phyloP scores from a whole-genome alignment of 495 filamentous ascomycete species.

The Pseudoneurospora amorphoporcata region DNA sequence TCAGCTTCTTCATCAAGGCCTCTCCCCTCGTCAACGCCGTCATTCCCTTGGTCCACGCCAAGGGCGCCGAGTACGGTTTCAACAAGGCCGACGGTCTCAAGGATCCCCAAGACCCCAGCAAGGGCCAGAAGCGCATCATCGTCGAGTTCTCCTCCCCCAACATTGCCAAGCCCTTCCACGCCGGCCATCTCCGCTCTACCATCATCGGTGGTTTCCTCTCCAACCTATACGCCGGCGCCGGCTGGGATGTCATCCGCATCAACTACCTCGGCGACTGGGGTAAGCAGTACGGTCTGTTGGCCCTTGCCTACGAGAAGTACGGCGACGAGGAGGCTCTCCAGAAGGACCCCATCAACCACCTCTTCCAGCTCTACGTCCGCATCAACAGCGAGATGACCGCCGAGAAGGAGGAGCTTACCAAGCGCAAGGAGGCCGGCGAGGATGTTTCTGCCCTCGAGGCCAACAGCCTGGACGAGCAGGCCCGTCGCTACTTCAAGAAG shows the following conservation, averaged over 20 bases:
- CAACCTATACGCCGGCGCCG: constrained; percentile 47
- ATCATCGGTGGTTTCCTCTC: constrained; percentile 58
- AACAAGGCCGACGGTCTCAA: constrained; percentile 56
- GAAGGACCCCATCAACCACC: constrained; percentile 51
- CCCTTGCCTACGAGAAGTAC: constrained; percentile 48
- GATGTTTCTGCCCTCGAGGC: constrained; percentile 36
- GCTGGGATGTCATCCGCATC: constrained; percentile 53
- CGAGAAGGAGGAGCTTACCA: constrained; percentile 44
- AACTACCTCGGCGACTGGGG: constrained; percentile 64
- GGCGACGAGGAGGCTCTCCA: constrained; percentile 47
- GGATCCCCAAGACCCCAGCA: constrained; percentile 57
- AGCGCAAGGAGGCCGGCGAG: constrained; percentile 39
- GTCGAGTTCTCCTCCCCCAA: constrained; percentile 51
- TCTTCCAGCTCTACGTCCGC: constrained; percentile 54
- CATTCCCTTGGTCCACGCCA: constrained; percentile 50
- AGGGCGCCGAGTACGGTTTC: constrained; percentile 53
- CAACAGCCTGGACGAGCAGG: constrained; percentile 51
- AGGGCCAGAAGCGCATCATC: constrained; percentile 59
- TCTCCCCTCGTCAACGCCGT: constrained; percentile 48
- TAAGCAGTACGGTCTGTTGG: constrained; percentile 54
- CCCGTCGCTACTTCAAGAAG: constrained; percentile 74
- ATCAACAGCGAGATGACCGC: constrained; percentile 47
- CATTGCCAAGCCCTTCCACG: constrained; percentile 60
- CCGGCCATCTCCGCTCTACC: constrained; percentile 55
- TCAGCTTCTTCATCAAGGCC: constrained; percentile 74